Conservation (phyloP, 2,329 filamentous ascomycete genomes). For the Botrytis pseudocinerea region DNA sequence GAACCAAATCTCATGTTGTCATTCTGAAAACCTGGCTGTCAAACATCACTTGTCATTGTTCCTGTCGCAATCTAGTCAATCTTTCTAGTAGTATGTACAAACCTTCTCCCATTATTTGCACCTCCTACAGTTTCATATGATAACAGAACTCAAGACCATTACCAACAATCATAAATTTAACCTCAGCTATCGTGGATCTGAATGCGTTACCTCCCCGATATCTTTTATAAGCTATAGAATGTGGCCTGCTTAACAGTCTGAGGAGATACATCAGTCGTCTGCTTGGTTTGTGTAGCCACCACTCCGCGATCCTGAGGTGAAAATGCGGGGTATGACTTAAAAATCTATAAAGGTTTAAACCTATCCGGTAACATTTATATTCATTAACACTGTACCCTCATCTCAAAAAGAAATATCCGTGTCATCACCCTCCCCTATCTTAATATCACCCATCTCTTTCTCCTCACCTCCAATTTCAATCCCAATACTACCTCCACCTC, state of each 20-base stretch:
- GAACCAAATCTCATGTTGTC: not conserved
- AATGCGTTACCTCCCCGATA: rapidly evolving
- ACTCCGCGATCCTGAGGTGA: not conserved
- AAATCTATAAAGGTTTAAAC: too few relatives aligned
- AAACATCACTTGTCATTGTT: too few relatives aligned
- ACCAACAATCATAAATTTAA: not conserved
- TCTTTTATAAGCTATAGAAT: too few relatives aligned
- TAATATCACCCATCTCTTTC: not conserved
- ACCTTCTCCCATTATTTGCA: not conserved
- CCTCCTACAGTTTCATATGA: not conserved
- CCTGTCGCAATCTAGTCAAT: not conserved
- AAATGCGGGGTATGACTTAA: not conserved
- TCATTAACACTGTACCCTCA: not conserved
- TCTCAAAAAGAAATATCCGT: not conserved
- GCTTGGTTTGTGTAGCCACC: not conserved
- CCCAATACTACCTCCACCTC: not conserved
- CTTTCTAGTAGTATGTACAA: not conserved
- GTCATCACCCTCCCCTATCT: not conserved
- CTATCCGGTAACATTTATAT: not conserved
- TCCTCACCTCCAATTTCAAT: not conserved
- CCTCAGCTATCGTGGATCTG: not conserved
- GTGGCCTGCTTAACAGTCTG: too few relatives aligned
- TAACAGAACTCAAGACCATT: not conserved
- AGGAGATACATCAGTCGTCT: not conserved
- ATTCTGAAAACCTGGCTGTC: not conserved